These are phyloP conservation scores for Omphalotus guepiniiformis DNA, from an alignment of 768 basidiomycete species.

Conservation along the genomic window DNA sequence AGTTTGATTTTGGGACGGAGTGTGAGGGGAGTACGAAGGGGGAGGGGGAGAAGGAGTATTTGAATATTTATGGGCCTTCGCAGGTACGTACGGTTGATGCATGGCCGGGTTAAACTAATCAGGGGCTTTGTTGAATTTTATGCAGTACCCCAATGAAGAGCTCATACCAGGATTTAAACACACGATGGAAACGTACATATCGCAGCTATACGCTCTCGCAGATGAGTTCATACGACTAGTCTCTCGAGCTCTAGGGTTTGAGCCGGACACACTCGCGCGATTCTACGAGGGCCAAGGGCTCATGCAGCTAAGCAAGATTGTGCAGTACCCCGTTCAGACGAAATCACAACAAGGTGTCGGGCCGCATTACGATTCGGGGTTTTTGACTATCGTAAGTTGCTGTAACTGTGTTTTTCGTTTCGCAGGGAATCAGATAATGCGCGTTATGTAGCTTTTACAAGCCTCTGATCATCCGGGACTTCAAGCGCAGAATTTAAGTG, in stretches of 20 bases:
- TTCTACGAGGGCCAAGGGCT: slow-evolving; percentile 43
- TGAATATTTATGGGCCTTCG: slow-evolving; percentile 45
- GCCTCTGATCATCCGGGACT: slow-evolving; percentile 51
- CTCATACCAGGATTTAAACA: slow-evolving; percentile 44
- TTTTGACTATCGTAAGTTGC: slow-evolving; percentile 5
- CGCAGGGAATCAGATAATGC: not conserved
- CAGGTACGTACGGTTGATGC: slow-evolving; percentile 34
- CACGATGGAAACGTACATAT: slow-evolving; percentile 37
- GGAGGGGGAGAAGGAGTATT: slow-evolving; percentile 42
- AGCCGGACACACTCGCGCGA: slow-evolving; percentile 33
- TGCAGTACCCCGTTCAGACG: slow-evolving; percentile 43
- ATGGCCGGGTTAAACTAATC: slow-evolving; percentile 7
- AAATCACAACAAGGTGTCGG: slow-evolving; percentile 20
- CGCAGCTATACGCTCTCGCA: slow-evolving; percentile 38
- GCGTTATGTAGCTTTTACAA: slow-evolving; percentile 40
- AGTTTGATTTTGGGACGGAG: slow-evolving; percentile 51
- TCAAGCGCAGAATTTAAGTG: slow-evolving; percentile 53
- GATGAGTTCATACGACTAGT: slow-evolving; percentile 40
- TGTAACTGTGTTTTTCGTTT: not conserved
- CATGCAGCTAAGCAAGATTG: slow-evolving; percentile 33
- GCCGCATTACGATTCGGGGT: slow-evolving; percentile 5
- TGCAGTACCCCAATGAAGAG: slow-evolving; percentile 5
- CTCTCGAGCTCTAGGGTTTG: slow-evolving; percentile 44
- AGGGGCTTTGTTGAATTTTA: not conserved
- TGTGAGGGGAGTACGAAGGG: slow-evolving; percentile 28